These are phyloP conservation scores for Anthoceros angustus DNA, from an alignment of 225 moss, liverwort and hornwort genomes.

Conservation along the genomic window DNA sequence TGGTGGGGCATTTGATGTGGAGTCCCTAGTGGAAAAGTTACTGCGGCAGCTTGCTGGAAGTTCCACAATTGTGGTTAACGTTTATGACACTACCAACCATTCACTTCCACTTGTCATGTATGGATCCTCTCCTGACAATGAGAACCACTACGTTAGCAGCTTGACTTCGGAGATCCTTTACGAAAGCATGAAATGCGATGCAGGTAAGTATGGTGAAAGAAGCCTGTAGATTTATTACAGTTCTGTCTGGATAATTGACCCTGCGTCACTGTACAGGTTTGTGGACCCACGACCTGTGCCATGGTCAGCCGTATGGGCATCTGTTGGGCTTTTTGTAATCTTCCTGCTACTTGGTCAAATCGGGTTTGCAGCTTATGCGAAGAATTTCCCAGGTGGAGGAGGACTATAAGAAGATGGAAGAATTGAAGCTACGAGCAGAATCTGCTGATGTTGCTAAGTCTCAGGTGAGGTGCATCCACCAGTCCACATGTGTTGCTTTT, in stretches of 20 bases:
- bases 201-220: no score
- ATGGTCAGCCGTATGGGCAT: conserved; percentile 44
- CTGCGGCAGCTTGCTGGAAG: conserved; percentile 45
- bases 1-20: conserved; percentile 55
- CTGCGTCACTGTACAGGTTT: no score
- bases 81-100: conserved; percentile 50
- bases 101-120: conserved; percentile 44
- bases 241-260: no score
- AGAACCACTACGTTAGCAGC: conserved; percentile 25
- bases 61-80: conserved; percentile 44
- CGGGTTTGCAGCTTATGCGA: conserved; percentile 38
- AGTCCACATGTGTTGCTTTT: no score
- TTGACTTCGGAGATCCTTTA: conserved; percentile 49
- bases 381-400: conserved; percentile 50
- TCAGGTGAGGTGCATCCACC: conserved; percentile 30
- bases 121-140: conserved; percentile 33
- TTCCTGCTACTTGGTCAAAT: conserved; percentile 42
- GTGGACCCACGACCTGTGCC: conserved; percentile 39
- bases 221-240: no score
- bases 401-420: conserved; percentile 40
- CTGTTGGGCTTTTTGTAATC: conserved; percentile 34
- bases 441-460: conserved; percentile 52
- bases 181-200: conserved; percentile 62
- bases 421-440: conserved; percentile 41
- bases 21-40: conserved; percentile 49